Evolutionary conservation across 208 protist species (phyloP), one percentile per base, ranked within the genome.

Genomic region (Naegleria lovaniensis): DNA sequence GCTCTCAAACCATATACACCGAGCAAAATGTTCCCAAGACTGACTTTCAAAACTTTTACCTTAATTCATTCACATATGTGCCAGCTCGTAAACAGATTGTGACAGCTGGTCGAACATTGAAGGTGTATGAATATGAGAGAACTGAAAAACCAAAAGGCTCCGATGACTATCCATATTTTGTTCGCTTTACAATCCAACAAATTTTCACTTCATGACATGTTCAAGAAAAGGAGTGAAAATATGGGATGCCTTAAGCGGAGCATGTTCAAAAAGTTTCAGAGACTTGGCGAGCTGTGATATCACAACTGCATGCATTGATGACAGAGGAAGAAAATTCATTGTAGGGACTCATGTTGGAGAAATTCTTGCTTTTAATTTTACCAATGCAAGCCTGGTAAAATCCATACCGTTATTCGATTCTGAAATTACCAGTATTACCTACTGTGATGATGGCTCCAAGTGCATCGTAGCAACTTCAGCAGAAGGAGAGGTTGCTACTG

Each of bases 1-100:
- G 96, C 84, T 90, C 95, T 36, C 96, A 97, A 92, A 95, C 93
- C 9, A 91, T 96, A 16, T 83, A 59, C 15, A 88, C 83, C 0
- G 88, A 90, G 43, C 11, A 40, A 43, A 85, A 88, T 36, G 25
- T 90, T 36, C 88, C 51, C 16, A 84, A 90, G 33, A 55, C 19
- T 59, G 76, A 85, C 39, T 58, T 55, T 38, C 40, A 90, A 11
- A 55, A 58, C 29, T 84, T 86, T 76, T 86, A 85, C 51, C 43
- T 84, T 6, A 90, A 39, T 85, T 90, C 88, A 38, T 85, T 90
- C 75, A 33, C 88, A 0, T 84, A 90, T 29, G 75, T 86, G 40
- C 15, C 11, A 5, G 1, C 59, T 9, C 15, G 83, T 40, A 85
- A 86, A n/a, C 51, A 85, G 51, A 90, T 90, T 58, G 48, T 90